Evolutionary conservation across 192 early-diverging fungal genomes (phyloP).

Genomic region (Coemansia sp.): DNA sequence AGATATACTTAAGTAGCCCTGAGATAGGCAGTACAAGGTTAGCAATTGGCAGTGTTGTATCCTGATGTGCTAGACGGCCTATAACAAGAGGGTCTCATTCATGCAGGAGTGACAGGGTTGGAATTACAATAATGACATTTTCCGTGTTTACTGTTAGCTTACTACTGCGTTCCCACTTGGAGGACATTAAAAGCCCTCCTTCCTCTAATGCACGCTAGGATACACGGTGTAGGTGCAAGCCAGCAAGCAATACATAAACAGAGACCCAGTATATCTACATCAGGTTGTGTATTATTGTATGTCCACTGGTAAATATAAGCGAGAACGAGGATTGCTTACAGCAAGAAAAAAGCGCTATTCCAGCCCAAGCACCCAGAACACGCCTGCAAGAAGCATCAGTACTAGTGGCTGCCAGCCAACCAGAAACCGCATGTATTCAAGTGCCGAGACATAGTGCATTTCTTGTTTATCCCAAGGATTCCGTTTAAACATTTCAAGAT

Average conservation of each 20-base stretch:
- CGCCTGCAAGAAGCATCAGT: conserved; percentile 26
- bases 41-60: too few relatives aligned
- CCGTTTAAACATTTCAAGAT: conserved; percentile 38
- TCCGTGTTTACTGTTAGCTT: not conserved
- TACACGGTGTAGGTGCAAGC: not conserved
- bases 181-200: not conserved
- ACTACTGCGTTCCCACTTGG: not conserved
- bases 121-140: too few relatives aligned
- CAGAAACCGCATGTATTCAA: conserved; percentile 57
- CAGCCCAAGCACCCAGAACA: conserved; percentile 47
- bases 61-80: too few relatives aligned
- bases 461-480: conserved; percentile 58
- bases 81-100: too few relatives aligned
- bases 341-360: conserved; percentile 5
- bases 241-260: not conserved
- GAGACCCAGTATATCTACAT: not conserved
- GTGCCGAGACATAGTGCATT: conserved; percentile 46
- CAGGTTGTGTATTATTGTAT: not conserved
- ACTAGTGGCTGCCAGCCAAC: conserved; percentile 54
- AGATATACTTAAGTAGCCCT: too few relatives aligned
- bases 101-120: too few relatives aligned
- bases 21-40: too few relatives aligned
- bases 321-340: not conserved
- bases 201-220: not conserved
- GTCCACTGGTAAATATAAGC: not conserved